Conservation (phyloP, 2,329 filamentous ascomycete species). For the Parastagonospora avenae region DNA sequence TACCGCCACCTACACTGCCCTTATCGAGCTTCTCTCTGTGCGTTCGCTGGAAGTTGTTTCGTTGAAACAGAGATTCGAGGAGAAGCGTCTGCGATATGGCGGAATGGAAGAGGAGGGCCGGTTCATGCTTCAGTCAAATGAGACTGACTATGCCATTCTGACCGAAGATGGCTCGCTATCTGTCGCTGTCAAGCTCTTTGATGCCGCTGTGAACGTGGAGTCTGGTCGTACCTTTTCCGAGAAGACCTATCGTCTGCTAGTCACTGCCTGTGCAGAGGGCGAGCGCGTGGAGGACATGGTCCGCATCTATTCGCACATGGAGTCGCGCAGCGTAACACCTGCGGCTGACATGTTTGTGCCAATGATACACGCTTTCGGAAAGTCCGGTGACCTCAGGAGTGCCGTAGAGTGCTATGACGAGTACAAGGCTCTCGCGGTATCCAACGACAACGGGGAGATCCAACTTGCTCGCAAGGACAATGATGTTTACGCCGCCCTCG, state of each 20-base stretch:
- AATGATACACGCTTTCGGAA: slow-evolving; percentile 94
- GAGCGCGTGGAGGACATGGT: slow-evolving; percentile 88
- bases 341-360: slow-evolving; percentile 82
- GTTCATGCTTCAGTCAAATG: slow-evolving; percentile 87
- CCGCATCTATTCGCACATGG: slow-evolving; percentile 89
- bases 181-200: slow-evolving; percentile 84
- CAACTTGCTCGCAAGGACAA: slow-evolving; percentile 75
- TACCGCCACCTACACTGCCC: slow-evolving; percentile 82
- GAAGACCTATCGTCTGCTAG: slow-evolving; percentile 82
- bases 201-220: slow-evolving; percentile 70
- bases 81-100: slow-evolving; percentile 82
- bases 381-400: slow-evolving; percentile 78
- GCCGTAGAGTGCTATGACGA: slow-evolving; percentile 96
- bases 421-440: slow-evolving; percentile 87
- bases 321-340: slow-evolving; percentile 73
- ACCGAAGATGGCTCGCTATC: slow-evolving; percentile 85
- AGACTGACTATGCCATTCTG: slow-evolving; percentile 84
- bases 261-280: slow-evolving; percentile 83
- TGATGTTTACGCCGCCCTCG: slow-evolving; percentile 86
- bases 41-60: slow-evolving; percentile 79
- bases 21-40: slow-evolving; percentile 80
- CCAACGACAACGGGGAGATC: slow-evolving; percentile 75
- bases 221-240: slow-evolving; percentile 70
- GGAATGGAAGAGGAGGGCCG: slow-evolving; percentile 82
- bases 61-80: slow-evolving; percentile 74